Conservation (phyloP, 805 yeast species). For the Teunomyces kruisii region DNA sequence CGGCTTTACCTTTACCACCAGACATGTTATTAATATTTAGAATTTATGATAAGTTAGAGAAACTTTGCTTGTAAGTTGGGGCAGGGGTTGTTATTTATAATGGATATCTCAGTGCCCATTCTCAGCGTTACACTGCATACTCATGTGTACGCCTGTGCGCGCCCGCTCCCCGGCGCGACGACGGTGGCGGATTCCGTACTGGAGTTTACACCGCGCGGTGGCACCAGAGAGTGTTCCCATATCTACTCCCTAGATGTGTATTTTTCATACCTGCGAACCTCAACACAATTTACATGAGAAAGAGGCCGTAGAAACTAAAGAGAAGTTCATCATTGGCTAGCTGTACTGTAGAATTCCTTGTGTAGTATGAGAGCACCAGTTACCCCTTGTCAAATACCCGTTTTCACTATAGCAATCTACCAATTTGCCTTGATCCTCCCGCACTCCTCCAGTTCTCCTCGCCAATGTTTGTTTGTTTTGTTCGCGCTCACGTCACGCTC, state of each 20-base stretch:
- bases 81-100: constrained; percentile 1
- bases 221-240: background rate
- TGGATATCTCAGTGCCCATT: background rate
- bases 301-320: background rate
- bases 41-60: constrained; percentile 1
- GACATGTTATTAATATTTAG: constrained; percentile 11
- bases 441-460: constrained; percentile 4
- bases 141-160: constrained; percentile 1
- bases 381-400: background rate
- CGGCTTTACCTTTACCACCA: constrained; percentile 39
- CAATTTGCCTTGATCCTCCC: background rate
- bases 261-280: background rate
- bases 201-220: constrained; percentile 2
- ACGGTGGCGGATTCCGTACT: background rate
- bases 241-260: constrained; percentile 1
- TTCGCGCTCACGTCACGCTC: constrained; percentile 2
- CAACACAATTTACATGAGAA: background rate
- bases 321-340: too few species aligned
- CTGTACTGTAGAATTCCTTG: too few species aligned
- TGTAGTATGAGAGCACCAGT: too few species aligned
- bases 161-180: background rate
- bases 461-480: constrained; percentile 3
- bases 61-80: background rate
- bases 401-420: background rate
- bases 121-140: background rate